Conservation (phyloP, 768 basidiomycete genomes). For the Pulveroboletus frians region DNA sequence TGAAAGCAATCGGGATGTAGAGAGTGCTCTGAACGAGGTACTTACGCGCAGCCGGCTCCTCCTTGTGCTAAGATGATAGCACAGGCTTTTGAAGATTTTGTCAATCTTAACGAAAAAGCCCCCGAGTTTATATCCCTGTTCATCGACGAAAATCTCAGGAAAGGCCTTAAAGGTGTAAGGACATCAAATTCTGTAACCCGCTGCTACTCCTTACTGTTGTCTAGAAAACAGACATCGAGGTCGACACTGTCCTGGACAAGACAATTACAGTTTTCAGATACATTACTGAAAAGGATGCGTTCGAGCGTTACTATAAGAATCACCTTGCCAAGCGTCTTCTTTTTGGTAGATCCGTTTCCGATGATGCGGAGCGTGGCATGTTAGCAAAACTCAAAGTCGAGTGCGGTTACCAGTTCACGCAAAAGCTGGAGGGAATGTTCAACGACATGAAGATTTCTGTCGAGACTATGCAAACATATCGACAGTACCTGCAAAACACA, state of each 20-base stretch:
- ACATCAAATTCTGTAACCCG: not conserved
- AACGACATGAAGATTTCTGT: slow-evolving; percentile 87
- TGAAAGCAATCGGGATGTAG: slow-evolving; percentile 65
- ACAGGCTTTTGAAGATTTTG: slow-evolving; percentile 89
- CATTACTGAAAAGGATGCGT: slow-evolving; percentile 92
- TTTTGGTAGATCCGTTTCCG: slow-evolving; percentile 81
- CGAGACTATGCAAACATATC: slow-evolving; percentile 78
- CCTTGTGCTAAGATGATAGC: slow-evolving; percentile 3
- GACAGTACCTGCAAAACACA: slow-evolving; percentile 50
- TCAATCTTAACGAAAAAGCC: slow-evolving; percentile 81
- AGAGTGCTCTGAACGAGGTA: slow-evolving; percentile 83
- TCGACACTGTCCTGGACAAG: slow-evolving; percentile 87
- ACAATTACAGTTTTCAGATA: slow-evolving; percentile 95
- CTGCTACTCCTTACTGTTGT: not conserved
- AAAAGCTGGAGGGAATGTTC: slow-evolving; percentile 99
- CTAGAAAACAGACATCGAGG: slow-evolving; percentile 92
- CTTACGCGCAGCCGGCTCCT: slow-evolving; percentile 5
- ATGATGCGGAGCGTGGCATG: slow-evolving; percentile 98
- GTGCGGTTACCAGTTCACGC: slow-evolving; percentile 94
- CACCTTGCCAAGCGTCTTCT: slow-evolving; percentile 93
- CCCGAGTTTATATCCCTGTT: slow-evolving; percentile 95
- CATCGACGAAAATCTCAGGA: slow-evolving; percentile 93
- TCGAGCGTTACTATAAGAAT: slow-evolving; percentile 95
- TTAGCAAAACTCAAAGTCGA: slow-evolving; percentile 95
- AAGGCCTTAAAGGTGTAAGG: slow-evolving; percentile 88